Percentiles rank a stretch among this genome's conserved stretches.
These are phyloP conservation scores for Aspergillus wentii DNA, from an alignment of 495 filamentous ascomycete species.

Conservation along the genomic window DNA sequence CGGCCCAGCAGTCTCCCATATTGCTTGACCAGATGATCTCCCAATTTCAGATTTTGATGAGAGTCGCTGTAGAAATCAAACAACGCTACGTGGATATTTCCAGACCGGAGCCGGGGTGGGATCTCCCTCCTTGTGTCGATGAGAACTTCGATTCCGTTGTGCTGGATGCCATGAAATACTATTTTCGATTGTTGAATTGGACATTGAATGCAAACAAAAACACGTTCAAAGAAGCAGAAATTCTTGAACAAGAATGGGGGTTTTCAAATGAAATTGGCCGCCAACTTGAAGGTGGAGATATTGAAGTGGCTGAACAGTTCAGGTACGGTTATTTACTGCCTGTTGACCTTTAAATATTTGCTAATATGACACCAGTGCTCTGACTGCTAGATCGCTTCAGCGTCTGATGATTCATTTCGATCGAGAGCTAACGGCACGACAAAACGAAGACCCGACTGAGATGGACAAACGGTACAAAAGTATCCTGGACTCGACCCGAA, in stretches of 20 bases:
- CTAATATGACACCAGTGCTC: constrained; percentile 49
- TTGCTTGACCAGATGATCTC: constrained; percentile 95
- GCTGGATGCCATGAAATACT: constrained; percentile 90
- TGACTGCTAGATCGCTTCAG: constrained; percentile 86
- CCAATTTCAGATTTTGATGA: constrained; percentile 90
- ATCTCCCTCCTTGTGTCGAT: constrained; percentile 91
- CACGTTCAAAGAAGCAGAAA: constrained; percentile 97
- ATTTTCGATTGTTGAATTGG: constrained; percentile 96
- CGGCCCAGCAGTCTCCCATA: constrained; percentile 76
- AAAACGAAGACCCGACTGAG: constrained; percentile 76
- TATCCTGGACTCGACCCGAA: constrained; percentile 88
- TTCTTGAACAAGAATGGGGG: constrained; percentile 94
- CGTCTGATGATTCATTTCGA: constrained; percentile 88
- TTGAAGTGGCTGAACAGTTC: constrained; percentile 98
- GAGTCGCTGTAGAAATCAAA: constrained; percentile 87
- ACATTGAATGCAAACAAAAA: constrained; percentile 97
- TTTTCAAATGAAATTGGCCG: constrained; percentile 90
- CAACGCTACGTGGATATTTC: constrained; percentile 79
- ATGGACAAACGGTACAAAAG: constrained; percentile 97
- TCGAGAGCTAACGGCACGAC: constrained; percentile 74
- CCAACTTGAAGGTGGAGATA: constrained; percentile 83
- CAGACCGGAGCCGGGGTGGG: constrained; percentile 87
- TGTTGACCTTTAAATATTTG: constrained; percentile 17
- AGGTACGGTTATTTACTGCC: constrained; percentile 42
- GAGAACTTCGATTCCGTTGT: constrained; percentile 96